phyloP scores from a whole-genome alignment of 78 protist genomes.

The Acrasis kona region DNA sequence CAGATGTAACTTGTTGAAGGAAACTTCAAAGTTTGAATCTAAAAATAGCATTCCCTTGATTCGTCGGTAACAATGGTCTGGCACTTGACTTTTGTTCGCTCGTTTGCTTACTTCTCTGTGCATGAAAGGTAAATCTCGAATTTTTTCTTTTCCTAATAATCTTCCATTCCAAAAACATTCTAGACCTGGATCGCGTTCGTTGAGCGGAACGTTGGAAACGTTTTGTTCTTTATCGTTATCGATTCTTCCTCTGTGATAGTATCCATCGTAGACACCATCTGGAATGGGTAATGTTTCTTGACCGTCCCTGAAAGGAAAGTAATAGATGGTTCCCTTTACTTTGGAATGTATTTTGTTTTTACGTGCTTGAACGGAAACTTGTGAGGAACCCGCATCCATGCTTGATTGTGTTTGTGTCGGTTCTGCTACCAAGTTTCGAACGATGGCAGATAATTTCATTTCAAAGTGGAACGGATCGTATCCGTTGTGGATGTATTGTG shows the following conservation, averaged over 20 bases:
- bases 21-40: conserved; percentile 9
- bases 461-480: background rate
- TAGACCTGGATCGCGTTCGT: conserved; percentile 13
- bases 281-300: conserved; percentile 24
- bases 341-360: background rate
- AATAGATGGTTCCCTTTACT: conserved; percentile 5
- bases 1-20: conserved; percentile 16
- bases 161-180: conserved; percentile 26
- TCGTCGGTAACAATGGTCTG: conserved; percentile 12
- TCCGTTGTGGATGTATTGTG: background rate
- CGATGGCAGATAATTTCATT: background rate
- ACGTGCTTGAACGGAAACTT: too few species aligned
- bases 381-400: too few species aligned
- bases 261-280: background rate
- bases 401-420: too few species aligned
- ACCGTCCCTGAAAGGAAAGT: conserved; percentile 15
- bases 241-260: too few species aligned
- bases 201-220: conserved; percentile 10
- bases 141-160: conserved; percentile 1
- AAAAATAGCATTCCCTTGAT: conserved; percentile 20
- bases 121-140: background rate
- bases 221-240: conserved; percentile 10
- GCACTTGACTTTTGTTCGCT: background rate
- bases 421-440: too few species aligned
- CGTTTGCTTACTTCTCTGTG: background rate